Conservation (phyloP, 768 basidiomycete genomes). For the Hygrophorus russula region DNA sequence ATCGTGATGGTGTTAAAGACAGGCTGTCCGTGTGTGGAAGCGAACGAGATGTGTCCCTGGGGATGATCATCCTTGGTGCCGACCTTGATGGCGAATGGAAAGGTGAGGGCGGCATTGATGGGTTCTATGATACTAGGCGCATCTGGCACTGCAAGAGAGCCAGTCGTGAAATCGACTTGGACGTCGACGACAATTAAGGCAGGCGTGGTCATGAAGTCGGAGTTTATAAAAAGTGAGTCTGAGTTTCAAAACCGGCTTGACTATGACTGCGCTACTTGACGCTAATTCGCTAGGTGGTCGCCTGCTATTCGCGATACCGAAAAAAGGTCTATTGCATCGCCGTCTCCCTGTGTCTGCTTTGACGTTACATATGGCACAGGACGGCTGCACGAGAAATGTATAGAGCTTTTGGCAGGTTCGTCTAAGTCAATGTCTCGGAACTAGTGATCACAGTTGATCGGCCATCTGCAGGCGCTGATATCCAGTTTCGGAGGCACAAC, state of each 20-base stretch:
- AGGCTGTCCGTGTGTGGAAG: conserved; percentile 27
- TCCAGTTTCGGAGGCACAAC: conserved; percentile 82
- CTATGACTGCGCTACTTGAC: conserved; percentile 27
- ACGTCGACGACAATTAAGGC: conserved; percentile 69
- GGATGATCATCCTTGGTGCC: conserved; percentile 55
- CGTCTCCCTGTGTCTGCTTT: not conserved
- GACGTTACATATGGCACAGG: conserved; percentile 30
- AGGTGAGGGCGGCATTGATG: conserved; percentile 46
- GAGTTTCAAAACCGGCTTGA: no score
- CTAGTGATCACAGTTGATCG: conserved; percentile 2
- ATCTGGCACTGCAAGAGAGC: conserved; percentile 58
- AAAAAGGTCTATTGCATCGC: conserved; percentile 60
- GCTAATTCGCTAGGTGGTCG: conserved; percentile 76
- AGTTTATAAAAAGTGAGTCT: no score
- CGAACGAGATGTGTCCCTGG: conserved; percentile 60
- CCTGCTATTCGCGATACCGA: conserved; percentile 90
- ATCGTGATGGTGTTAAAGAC: conserved; percentile 25
- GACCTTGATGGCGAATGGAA: conserved; percentile 40
- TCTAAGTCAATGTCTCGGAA: not conserved
- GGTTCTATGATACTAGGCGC: conserved; percentile 46
- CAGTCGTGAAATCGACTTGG: conserved; percentile 76
- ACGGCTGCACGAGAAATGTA: conserved; percentile 82
- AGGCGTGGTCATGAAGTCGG: conserved; percentile 16
- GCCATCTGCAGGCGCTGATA: conserved; percentile 67
- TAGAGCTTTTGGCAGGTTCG: conserved; percentile 75